These are phyloP conservation scores for Coemansia sp. DNA, from an alignment of 192 early-diverging fungal species.

Conservation along the genomic window DNA sequence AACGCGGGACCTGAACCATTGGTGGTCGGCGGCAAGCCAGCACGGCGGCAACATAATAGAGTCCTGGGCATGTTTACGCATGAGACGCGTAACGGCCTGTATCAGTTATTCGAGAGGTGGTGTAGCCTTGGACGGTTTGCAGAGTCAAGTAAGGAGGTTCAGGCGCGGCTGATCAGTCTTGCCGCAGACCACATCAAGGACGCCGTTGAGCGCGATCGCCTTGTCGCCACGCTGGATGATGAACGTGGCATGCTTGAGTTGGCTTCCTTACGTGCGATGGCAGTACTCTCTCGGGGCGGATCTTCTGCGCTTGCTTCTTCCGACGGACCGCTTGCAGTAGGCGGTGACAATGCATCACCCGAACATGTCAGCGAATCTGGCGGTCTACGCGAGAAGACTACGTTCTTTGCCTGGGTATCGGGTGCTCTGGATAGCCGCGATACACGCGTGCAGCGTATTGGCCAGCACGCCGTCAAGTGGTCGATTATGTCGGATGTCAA, in stretches of 20 bases:
- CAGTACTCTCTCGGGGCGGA: constrained; percentile 63
- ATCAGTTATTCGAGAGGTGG: constrained; percentile 90
- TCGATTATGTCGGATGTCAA: constrained; percentile 24
- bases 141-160: constrained; percentile 57
- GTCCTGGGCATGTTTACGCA: constrained; percentile 62
- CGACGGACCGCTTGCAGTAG: background rate
- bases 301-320: background rate
- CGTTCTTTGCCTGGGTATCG: constrained; percentile 45
- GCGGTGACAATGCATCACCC: constrained; percentile 4
- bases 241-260: constrained; percentile 75
- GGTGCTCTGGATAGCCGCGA: constrained; percentile 37
- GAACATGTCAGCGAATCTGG: constrained; percentile 18
- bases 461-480: constrained; percentile 48
- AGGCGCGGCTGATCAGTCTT: constrained; percentile 65
- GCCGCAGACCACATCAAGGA: constrained; percentile 75
- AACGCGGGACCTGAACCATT: background rate
- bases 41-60: constrained; percentile 6
- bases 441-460: constrained; percentile 29
- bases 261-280: constrained; percentile 86
- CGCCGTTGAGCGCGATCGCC: constrained; percentile 59
- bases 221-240: constrained; percentile 68
- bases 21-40: background rate
- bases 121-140: constrained; percentile 76
- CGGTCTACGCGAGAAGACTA: constrained; percentile 44
- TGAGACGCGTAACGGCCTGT: constrained; percentile 73